These are phyloP conservation scores for Rutidosis leptorrhynchoides DNA, from an alignment of 129 eudicot species.

Conservation along the genomic window DNA sequence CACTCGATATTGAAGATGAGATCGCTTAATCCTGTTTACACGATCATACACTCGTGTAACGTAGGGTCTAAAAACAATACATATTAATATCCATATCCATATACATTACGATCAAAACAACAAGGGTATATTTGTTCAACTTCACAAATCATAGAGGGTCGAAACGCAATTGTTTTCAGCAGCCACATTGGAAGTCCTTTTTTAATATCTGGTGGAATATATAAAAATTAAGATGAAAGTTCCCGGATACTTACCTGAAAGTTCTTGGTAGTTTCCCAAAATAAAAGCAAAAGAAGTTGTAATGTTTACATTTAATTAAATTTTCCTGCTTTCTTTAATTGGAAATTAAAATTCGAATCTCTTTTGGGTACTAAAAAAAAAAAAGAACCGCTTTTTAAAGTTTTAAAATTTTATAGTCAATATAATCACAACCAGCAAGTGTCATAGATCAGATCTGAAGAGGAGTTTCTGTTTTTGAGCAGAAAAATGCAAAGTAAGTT, in stretches of 20 bases:
- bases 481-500: constrained; percentile 67
- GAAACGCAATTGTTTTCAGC: constrained; percentile 31
- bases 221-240: constrained; percentile 25
- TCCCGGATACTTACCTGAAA: constrained; percentile 43
- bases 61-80: too few relatives aligned
- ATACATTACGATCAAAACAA: constrained; percentile 11
- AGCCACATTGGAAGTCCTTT: constrained; percentile 37
- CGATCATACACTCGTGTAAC: too few relatives aligned
- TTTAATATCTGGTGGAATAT: constrained; percentile 25
- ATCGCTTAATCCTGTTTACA: too few relatives aligned
- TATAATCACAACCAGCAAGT: constrained; percentile 14
- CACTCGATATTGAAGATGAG: too few relatives aligned
- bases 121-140: constrained; percentile 23
- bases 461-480: constrained; percentile 28
- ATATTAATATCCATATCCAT: too few relatives aligned
- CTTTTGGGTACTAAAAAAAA: constrained; percentile 12
- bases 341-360: constrained; percentile 21
- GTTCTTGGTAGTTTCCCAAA: constrained; percentile 46
- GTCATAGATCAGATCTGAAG: constrained; percentile 53
- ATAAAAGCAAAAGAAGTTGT: constrained; percentile 18
- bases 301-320: constrained; percentile 43
- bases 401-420: constrained; percentile 14
- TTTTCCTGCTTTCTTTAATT: constrained; percentile 44
- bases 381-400: constrained; percentile 19
- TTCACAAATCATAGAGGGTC: background rate